These are phyloP conservation scores for Mycena rebaudengoi DNA, from an alignment of 768 basidiomycete species.

Conservation along the genomic window DNA sequence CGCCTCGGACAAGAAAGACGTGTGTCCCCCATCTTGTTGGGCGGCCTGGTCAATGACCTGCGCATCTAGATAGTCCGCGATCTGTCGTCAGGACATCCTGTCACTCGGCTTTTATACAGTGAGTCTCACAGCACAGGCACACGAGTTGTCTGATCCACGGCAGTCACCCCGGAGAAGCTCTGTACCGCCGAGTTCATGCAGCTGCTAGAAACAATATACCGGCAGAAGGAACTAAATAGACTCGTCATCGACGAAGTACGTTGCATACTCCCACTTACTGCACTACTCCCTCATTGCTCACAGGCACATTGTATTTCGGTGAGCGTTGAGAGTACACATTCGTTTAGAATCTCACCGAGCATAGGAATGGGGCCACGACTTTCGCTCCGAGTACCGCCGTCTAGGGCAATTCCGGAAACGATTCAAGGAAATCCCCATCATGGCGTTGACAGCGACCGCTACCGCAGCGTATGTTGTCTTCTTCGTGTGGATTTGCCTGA, in stretches of 20 bases:
- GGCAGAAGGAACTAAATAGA: conserved; percentile 68
- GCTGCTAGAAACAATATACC: conserved; percentile 58
- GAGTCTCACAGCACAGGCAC: conserved; percentile 23
- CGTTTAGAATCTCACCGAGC: neutral
- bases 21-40: conserved; percentile 30
- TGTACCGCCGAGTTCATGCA: conserved; percentile 60
- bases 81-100: conserved; percentile 64
- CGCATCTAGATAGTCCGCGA: conserved; percentile 65
- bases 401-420: conserved; percentile 75
- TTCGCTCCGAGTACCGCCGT: conserved; percentile 75
- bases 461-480: conserved; percentile 70
- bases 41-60: neutral
- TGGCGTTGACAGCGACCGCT: conserved; percentile 89
- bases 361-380: conserved; percentile 89
- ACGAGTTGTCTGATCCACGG: neutral
- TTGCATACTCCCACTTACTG: conserved; percentile 20
- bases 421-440: conserved; percentile 79
- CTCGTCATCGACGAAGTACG: conserved; percentile 85
- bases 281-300: conserved; percentile 66
- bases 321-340: neutral
- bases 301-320: conserved; percentile 54
- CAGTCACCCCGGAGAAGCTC: conserved; percentile 84
- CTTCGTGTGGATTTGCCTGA: neutral
- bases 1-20: conserved; percentile 61
- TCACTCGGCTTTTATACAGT: conserved; percentile 78